Conservation (phyloP, 1,139 yeast genomes). For the Hansenula sp. region DNA sequence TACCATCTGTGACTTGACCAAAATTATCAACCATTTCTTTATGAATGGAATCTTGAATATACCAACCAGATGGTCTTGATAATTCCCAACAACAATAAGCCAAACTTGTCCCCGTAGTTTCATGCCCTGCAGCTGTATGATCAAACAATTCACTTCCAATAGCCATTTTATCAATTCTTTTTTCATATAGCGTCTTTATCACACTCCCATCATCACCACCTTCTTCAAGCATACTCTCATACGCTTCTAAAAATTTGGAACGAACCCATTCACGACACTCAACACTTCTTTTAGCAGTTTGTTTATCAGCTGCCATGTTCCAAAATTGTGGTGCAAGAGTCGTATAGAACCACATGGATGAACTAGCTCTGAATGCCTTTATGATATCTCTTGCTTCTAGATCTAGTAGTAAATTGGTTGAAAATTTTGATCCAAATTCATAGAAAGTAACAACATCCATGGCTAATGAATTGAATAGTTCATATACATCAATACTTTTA, state of each 20-base stretch:
- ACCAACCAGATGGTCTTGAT: slow-evolving; percentile 42
- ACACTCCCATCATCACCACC: slow-evolving; percentile 15
- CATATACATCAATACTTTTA: slow-evolving; percentile 47
- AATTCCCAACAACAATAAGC: slow-evolving; percentile 58
- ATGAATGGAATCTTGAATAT: slow-evolving; percentile 38
- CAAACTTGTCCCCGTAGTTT: slow-evolving; percentile 67
- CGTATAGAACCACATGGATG: slow-evolving; percentile 69
- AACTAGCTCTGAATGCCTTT: slow-evolving; percentile 46
- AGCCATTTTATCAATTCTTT: slow-evolving; percentile 24
- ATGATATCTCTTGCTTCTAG: slow-evolving; percentile 40
- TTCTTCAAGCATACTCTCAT: slow-evolving; percentile 11
- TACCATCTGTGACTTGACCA: slow-evolving; percentile 11
- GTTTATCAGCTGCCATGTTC: slow-evolving; percentile 42
- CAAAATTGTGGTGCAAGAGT: slow-evolving; percentile 56
- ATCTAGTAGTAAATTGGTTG: slow-evolving; percentile 36
- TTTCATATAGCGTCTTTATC: slow-evolving; percentile 14
- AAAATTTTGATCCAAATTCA: slow-evolving; percentile 45
- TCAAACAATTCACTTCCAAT: slow-evolving; percentile 45
- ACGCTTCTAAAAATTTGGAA: slow-evolving; percentile 32
- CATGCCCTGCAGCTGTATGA: slow-evolving; percentile 68
- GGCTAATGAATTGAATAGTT: slow-evolving; percentile 64
- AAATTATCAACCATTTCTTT: slow-evolving; percentile 34
- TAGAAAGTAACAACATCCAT: slow-evolving; percentile 66
- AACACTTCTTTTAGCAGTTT: slow-evolving; percentile 34
- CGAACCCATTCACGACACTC: slow-evolving; percentile 50